Evolutionary conservation across 73 alveolate species (phyloP), one percentile per base, ranked within the genome.

Genomic region (Breviolum minutum): DNA sequence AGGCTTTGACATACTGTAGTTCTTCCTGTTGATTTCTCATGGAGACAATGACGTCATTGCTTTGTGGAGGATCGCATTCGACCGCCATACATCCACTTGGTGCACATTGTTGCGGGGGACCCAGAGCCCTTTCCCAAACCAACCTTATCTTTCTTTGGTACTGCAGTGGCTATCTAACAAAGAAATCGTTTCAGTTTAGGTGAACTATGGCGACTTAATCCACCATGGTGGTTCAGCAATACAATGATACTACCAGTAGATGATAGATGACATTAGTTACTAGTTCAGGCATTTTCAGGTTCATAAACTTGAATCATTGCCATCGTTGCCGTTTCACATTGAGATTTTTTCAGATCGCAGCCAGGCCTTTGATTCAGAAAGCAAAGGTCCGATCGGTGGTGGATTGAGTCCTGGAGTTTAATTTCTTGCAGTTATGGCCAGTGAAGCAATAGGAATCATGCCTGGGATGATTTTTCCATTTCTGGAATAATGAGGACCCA

Each of bases 1-100:
- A 74, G 85, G n/a, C 16, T n/a, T n/a, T n/a, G n/a, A n/a, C n/a
- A n/a, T 22, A 24, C 60, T 40, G n/a, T 11, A 22, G 6, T n/a
- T 74, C n/a, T 74, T 74, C 16, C 48, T 40, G 6, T 11, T 16
- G 66, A 76, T 6, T 13, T 20, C 61, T 20, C 86, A 8, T 12
- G 54, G 13, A 48, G 27, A 8, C 86, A 3, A 40, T 40, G 3
- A 40, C 54, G 54, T 40, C 48, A n/a, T 16, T 14, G 27, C 63
- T 9, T 9, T 32, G 64, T 32, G 63, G 24, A 87, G 96, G 96
- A 90, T 27, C 96, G 96, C 30, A 20, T 69, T 16, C 68, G 87
- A n/a, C 96, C 96, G 16, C 96, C 96, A 14, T 90, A 90, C 61
- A 22, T 90, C 32, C 96, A 90, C 63, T 8, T 90, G 74, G 84